Evolutionary conservation across 495 filamentous ascomycete genomes (phyloP), one percentile per base, ranked within the genome.

Genomic region (Penicillium lagena): DNA sequence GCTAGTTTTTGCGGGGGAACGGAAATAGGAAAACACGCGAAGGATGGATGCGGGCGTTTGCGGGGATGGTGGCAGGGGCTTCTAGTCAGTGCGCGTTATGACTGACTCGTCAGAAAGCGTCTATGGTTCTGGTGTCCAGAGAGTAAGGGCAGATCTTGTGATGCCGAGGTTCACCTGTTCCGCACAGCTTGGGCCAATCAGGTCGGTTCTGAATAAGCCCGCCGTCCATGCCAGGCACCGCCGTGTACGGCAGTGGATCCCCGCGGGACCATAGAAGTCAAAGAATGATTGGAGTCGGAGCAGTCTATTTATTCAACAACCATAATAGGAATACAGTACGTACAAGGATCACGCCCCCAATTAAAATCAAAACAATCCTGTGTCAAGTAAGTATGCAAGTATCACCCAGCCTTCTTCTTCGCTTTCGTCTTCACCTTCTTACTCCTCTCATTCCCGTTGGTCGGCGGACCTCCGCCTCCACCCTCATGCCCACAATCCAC

Each of bases 401-500:
- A 40, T 27, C 36, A 43, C 11, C 50, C 42, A 32, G 27, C 41
- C 40, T 47, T 55, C 34, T 49, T 54, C 30, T 42, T 45, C 8
- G 29, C 10, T 29, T 48, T 48, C 39, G 35, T 33, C 31, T 32
- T 43, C 22, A 34, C 8, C 28, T 41, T 33, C 12, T 43, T 48
- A 17, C 13, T 28, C 34, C 39, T 17, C 9, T 30, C 38, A n/a
- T 34, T 7, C 14, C 37, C 41, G 28, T 42, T 42, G 8, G 45
- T 28, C 9, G 17, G 22, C 22, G 22, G 22, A 22, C 35, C 31
- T 42, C 34, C 36, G 9, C 27, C 13, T 39, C 43, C 14, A n/a
- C 22, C 22, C 40, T 58, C 55, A 29, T 58, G 49, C 22, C 55
- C 52, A 43, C 51, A 54, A 3, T 55, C 44, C 1, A 43, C 52